phyloP scores from a whole-genome alignment of 108 stramenopile species.

The Cyclostephanos tholiformis region DNA sequence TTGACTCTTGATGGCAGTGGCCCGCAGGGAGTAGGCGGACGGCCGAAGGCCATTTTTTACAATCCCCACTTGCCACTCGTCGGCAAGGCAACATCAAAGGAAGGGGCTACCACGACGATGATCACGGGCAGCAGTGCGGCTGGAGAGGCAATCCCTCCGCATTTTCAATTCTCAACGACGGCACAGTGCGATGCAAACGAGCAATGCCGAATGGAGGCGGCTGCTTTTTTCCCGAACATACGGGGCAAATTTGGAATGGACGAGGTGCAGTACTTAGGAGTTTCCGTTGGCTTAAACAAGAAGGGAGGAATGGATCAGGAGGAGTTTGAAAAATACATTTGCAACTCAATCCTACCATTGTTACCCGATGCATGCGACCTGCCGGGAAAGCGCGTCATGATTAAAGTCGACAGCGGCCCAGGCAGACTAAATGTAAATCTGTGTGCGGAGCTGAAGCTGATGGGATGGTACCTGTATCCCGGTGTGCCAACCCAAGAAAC shows the following conservation, averaged over 20 bases:
- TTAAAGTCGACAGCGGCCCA: slow-evolving; percentile 36
- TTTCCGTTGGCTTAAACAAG: slow-evolving; percentile 16
- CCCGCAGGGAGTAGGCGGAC: too few relatives aligned
- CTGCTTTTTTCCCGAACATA: slow-evolving; percentile 13
- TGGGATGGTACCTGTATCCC: slow-evolving; percentile 5
- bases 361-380: slow-evolving; percentile 26
- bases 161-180: neutral
- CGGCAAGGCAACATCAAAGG: too few relatives aligned
- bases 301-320: slow-evolving; percentile 31
- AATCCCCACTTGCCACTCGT: too few relatives aligned
- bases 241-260: slow-evolving; percentile 21
- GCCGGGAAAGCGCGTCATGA: slow-evolving; percentile 9
- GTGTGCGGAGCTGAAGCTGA: slow-evolving; percentile 7
- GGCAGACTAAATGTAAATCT: slow-evolving; percentile 21
- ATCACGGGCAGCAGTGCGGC: too few relatives aligned
- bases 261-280: neutral
- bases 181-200: slow-evolving; percentile 21
- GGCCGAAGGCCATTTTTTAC: too few relatives aligned
- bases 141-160: slow-evolving; percentile 14
- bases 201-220: neutral
- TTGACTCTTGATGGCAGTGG: too few relatives aligned
- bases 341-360: slow-evolving; percentile 13
- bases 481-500: slow-evolving; percentile 10
- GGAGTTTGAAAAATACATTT: slow-evolving; percentile 20
- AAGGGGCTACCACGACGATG: too few relatives aligned